These are phyloP conservation scores for Rhizopogon vinicolor DNA, from an alignment of 768 basidiomycete genomes.

Conservation along the genomic window DNA sequence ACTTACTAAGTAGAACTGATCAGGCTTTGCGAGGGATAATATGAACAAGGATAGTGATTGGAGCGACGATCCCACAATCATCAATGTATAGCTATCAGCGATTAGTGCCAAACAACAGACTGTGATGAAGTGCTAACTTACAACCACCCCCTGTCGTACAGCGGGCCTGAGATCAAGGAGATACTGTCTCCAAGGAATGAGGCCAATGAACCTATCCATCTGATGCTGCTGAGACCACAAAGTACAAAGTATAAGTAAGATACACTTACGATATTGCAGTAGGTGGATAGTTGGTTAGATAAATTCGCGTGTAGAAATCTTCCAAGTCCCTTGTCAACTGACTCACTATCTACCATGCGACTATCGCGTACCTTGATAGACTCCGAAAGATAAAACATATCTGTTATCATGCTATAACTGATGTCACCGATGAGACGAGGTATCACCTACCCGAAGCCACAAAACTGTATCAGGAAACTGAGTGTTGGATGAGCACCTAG, in stretches of 20 bases:
- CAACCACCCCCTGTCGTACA: slow-evolving; percentile 44
- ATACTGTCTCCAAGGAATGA: slow-evolving; percentile 31
- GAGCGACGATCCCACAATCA: slow-evolving; percentile 10
- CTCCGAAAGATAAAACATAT: slow-evolving; percentile 25
- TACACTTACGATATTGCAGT: slow-evolving; percentile 25
- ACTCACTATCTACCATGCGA: neutral
- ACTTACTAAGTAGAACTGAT: slow-evolving; percentile 22
- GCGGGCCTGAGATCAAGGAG: slow-evolving; percentile 36
- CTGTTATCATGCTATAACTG: slow-evolving; percentile 6
- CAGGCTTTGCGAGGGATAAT: slow-evolving; percentile 21
- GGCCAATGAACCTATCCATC: slow-evolving; percentile 40
- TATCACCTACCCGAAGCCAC: slow-evolving; percentile 19
- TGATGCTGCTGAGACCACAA: slow-evolving; percentile 7
- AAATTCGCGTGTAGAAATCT: slow-evolving; percentile 31
- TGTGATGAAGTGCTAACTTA: slow-evolving; percentile 7
- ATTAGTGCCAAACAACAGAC: slow-evolving; percentile 16
- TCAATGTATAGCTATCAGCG: neutral
- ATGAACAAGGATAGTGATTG: slow-evolving; percentile 20
- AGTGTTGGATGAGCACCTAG: neutral
- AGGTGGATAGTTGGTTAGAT: slow-evolving; percentile 21
- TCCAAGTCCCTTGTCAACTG: slow-evolving; percentile 3
- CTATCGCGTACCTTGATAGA: slow-evolving; percentile 23
- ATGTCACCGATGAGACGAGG: neutral
- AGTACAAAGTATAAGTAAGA: slow-evolving; percentile 17
- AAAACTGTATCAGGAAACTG: slow-evolving; percentile 23